A percentile compares a stretch with the other conserved stretches of the same genome.
These are phyloP conservation scores for Moesziomyces sp. DNA, from an alignment of 1,284 basidiomycete species.

Conservation along the genomic window DNA sequence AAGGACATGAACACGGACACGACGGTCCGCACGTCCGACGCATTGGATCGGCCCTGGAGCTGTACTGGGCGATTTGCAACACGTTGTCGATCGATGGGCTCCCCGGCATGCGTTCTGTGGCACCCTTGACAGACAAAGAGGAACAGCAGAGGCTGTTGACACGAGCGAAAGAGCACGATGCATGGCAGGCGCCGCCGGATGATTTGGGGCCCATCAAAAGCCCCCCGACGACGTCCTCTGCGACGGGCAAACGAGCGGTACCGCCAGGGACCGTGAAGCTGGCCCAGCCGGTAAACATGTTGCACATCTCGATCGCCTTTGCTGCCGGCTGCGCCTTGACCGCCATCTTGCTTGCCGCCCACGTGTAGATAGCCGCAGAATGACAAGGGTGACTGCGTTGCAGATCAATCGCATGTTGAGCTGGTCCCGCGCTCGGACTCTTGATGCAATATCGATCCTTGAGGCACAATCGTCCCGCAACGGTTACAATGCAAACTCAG, in stretches of 20 bases:
- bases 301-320: constrained; percentile 2
- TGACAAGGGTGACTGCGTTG: too few species aligned
- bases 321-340: constrained; percentile 3
- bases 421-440: too few species aligned
- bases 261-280: neutral
- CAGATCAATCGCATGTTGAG: too few species aligned
- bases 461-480: too few species aligned
- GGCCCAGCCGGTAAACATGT: neutral
- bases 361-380: neutral
- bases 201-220: constrained; percentile 1
- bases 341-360: neutral
- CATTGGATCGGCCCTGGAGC: constrained; percentile 2
- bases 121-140: neutral
- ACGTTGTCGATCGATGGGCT: constrained; percentile 11
- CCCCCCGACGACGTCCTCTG: too few species aligned
- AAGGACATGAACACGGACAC: neutral
- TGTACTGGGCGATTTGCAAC: constrained; percentile 8
- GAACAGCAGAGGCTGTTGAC: constrained; percentile 1
- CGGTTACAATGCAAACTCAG: too few species aligned
- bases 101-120: constrained; percentile 8
- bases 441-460: too few species aligned
- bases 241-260: neutral
- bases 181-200: constrained; percentile 1
- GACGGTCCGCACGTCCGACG: neutral
- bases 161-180: constrained; percentile 1